phyloP scores from a whole-genome alignment of 2,329 filamentous ascomycete genomes.

The Orbilia blumenaviensis region DNA sequence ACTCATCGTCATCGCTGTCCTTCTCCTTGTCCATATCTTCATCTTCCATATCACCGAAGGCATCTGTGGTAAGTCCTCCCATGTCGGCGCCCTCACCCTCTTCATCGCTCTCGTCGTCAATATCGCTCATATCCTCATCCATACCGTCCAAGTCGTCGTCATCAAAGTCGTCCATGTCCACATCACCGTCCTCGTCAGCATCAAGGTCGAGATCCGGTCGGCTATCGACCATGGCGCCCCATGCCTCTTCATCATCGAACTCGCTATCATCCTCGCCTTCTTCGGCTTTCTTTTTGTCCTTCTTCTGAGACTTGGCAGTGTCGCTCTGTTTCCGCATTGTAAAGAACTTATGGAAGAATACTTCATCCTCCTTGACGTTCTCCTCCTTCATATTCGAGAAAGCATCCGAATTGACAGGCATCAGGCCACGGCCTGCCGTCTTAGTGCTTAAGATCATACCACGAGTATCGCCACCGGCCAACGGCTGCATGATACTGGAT shows the following conservation, averaged over 20 bases:
- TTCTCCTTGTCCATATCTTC: conserved; percentile 63
- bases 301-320: conserved; percentile 66
- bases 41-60: conserved; percentile 65
- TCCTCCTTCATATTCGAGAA: conserved; percentile 94
- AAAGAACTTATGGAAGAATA: conserved; percentile 99
- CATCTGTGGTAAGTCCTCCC: conserved; percentile 56
- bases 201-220: conserved; percentile 78
- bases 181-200: conserved; percentile 66
- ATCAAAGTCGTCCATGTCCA: conserved; percentile 67
- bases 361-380: conserved; percentile 87
- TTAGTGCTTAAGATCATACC: conserved; percentile 69
- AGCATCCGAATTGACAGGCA: conserved; percentile 80
- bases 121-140: conserved; percentile 64
- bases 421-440: conserved; percentile 65
- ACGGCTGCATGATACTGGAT: conserved; percentile 94
- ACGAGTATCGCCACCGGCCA: conserved; percentile 70
- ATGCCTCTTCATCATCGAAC: conserved; percentile 72
- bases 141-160: conserved; percentile 61
- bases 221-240: conserved; percentile 86
- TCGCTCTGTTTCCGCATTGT: conserved; percentile 66
- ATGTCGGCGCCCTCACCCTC: conserved; percentile 59
- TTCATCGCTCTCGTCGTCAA: conserved; percentile 61
- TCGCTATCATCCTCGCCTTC: conserved; percentile 63
- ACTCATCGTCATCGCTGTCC: conserved; percentile 63
- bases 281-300: conserved; percentile 69